Conservation (phyloP, 2,329 filamentous ascomycete genomes). For the Juglanconis sp. region DNA sequence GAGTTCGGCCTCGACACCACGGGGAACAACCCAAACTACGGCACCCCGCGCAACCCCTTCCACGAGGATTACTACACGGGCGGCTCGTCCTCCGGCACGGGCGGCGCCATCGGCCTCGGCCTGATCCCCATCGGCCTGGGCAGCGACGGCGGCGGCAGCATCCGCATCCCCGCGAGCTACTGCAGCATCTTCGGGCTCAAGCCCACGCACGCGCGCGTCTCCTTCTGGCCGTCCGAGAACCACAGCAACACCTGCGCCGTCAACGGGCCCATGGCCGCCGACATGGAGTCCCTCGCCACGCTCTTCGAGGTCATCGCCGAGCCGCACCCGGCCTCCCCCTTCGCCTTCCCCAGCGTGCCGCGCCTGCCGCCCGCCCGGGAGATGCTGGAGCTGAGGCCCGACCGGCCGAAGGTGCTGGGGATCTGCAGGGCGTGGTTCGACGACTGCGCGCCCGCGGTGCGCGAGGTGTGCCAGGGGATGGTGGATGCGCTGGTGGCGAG, state of each 20-base stretch:
- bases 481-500: conserved; percentile 52
- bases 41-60: conserved; percentile 74
- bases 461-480: conserved; percentile 37
- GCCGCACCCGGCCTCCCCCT: conserved; percentile 58
- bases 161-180: conserved; percentile 69
- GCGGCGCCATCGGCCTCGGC: conserved; percentile 66
- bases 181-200: conserved; percentile 76
- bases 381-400: conserved; percentile 18
- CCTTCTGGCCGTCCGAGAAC: conserved; percentile 55
- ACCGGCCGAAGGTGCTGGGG: conserved; percentile 52
- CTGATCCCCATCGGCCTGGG: conserved; percentile 70
- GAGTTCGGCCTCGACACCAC: conserved; percentile 73
- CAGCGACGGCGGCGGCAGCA: conserved; percentile 70
- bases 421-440: conserved; percentile 64
- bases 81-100: conserved; percentile 72
- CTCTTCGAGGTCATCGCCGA: conserved; percentile 62
- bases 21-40: conserved; percentile 69
- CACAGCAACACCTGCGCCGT: conserved; percentile 62
- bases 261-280: conserved; percentile 64
- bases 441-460: conserved; percentile 38
- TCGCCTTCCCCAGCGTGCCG: conserved; percentile 35
- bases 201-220: conserved; percentile 65
- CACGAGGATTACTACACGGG: conserved; percentile 72
- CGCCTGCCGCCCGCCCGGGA: conserved; percentile 25
- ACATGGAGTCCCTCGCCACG: conserved; percentile 63